A percentile compares a stretch with the other conserved stretches of the same genome.
Conservation (phyloP, 805 yeast genomes). For the Zygoascus bituminiphila region DNA sequence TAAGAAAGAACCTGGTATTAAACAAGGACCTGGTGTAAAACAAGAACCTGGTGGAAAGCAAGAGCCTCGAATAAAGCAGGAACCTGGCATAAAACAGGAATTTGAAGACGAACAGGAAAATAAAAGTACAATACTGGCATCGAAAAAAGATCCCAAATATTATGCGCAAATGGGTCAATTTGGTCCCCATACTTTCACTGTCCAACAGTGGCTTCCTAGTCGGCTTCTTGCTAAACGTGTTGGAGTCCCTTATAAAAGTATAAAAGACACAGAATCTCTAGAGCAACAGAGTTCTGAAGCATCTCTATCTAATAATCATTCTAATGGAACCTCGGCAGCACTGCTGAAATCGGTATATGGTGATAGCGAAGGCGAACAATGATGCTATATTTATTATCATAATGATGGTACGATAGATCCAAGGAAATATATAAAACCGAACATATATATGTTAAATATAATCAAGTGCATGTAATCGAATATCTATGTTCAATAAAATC, state of each 20-base stretch:
- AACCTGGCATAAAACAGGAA: background rate
- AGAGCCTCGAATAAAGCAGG: background rate
- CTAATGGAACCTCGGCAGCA: background rate
- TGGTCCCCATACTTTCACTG: constrained; percentile 17
- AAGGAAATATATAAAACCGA: too few species aligned
- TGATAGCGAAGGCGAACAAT: background rate
- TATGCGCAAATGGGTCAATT: constrained; percentile 20
- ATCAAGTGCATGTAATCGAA: too few species aligned
- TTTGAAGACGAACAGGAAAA: background rate
- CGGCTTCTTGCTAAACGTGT: constrained; percentile 24
- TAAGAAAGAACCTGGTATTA: too few species aligned
- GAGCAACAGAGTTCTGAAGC: background rate
- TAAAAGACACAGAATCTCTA: background rate
- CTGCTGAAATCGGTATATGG: background rate
- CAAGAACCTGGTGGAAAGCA: background rate
- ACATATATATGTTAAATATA: too few species aligned
- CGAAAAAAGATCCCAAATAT: constrained; percentile 4
- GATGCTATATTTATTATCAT: too few species aligned
- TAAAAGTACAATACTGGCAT: background rate
- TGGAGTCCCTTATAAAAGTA: constrained; percentile 13
- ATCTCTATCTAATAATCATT: background rate
- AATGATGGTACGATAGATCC: too few species aligned
- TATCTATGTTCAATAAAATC: too few species aligned
- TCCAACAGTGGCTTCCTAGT: constrained; percentile 17
- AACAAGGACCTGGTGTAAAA: too few species aligned